These are phyloP conservation scores for Pholiota molesta DNA, from an alignment of 768 basidiomycete genomes.

Conservation along the genomic window DNA sequence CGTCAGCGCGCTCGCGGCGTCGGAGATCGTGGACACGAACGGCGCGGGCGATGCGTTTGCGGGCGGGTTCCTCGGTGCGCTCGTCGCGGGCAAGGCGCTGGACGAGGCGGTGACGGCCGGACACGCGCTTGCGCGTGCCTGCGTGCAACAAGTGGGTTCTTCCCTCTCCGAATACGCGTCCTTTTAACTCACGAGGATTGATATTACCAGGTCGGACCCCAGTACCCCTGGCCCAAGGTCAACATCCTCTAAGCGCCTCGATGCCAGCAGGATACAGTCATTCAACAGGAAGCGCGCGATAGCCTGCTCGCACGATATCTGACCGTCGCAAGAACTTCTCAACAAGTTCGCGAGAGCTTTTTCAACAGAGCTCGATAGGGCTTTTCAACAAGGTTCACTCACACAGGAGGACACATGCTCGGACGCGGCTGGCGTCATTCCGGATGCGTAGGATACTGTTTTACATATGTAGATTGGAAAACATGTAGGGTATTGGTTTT, in stretches of 20 bases:
- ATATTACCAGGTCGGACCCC: slow-evolving; percentile 46
- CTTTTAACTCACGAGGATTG: neutral
- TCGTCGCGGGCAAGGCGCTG: slow-evolving; percentile 74
- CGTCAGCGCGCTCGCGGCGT: slow-evolving; percentile 59
- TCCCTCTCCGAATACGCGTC: neutral
- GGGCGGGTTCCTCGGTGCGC: slow-evolving; percentile 91
- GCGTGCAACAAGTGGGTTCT: slow-evolving; percentile 70
- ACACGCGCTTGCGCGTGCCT: slow-evolving; percentile 85
- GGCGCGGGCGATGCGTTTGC: slow-evolving; percentile 98
- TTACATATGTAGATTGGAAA: neutral
- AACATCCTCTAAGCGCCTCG: slow-evolving; percentile 34
- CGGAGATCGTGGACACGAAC: slow-evolving; percentile 92
- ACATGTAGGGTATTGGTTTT: neutral
- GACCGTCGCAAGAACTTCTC: slow-evolving; percentile 1
- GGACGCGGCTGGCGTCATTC: neutral
- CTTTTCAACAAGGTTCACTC: slow-evolving; percentile 7
- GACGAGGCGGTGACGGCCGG: slow-evolving; percentile 83
- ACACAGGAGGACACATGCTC: neutral
- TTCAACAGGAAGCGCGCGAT: slow-evolving; percentile 1
- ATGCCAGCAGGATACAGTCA: neutral
- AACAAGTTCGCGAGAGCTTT: slow-evolving; percentile 7
- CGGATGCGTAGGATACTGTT: neutral
- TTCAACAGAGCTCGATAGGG: neutral
- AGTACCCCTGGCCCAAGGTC: slow-evolving; percentile 57
- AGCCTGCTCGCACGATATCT: neutral